These are phyloP conservation scores for Anastatica hierochuntica DNA, from an alignment of 345 rosid genomes.

Conservation along the genomic window DNA sequence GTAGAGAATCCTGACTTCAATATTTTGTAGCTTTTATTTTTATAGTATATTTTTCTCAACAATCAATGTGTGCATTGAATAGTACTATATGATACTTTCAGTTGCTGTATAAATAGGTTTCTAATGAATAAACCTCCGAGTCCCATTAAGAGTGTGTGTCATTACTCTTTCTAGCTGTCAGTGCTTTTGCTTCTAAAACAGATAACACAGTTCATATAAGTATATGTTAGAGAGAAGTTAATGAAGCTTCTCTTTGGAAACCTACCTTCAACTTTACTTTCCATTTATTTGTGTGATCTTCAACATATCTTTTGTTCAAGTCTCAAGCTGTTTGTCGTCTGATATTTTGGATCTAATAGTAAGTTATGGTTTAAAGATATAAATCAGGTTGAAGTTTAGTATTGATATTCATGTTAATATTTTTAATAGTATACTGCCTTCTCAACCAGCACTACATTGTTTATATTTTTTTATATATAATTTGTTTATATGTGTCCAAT, in stretches of 20 bases:
- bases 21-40: slow-evolving; percentile 2
- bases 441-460: slow-evolving; percentile 7
- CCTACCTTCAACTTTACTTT: slow-evolving; percentile 13
- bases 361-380: slow-evolving; percentile 8
- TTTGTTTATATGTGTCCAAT: no score
- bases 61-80: slow-evolving; percentile 12
- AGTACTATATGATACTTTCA: not conserved
- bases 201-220: slow-evolving; percentile 6
- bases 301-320: not conserved
- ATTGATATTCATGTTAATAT: not conserved
- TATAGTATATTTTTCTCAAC: not conserved
- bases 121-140: slow-evolving; percentile 15
- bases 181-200: slow-evolving; percentile 17
- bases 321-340: slow-evolving; percentile 22
- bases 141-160: slow-evolving; percentile 22
- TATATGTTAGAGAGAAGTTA: slow-evolving; percentile 18
- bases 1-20: slow-evolving; percentile 14
- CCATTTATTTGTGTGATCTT: slow-evolving; percentile 1
- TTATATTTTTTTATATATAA: not conserved
- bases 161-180: slow-evolving; percentile 15
- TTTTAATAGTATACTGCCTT: slow-evolving; percentile 3
- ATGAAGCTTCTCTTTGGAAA: no score
- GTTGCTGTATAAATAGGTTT: slow-evolving; percentile 19
- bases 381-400: slow-evolving; percentile 7
- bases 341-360: slow-evolving; percentile 12